Base-by-base conservation (phyloP, 73 alveolate species). In the Stentor roeselii region DNA sequence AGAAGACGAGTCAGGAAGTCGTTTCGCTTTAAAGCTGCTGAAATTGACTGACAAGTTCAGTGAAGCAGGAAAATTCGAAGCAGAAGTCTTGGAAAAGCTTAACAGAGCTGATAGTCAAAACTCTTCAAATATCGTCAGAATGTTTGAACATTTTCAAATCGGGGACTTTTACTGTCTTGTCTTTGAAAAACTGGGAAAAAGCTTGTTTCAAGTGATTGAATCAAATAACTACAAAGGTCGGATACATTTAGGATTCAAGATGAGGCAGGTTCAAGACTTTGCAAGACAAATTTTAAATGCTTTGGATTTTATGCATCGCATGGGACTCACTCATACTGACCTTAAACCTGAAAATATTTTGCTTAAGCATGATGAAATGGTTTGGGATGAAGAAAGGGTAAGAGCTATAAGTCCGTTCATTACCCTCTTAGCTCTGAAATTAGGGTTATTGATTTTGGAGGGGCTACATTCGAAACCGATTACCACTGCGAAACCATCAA, bases 261-360 rank as follows among this genome's bases (percentile, higher is more conserved):
- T 92, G 77, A 89, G 84, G 42, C 95, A 94, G 75, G 93, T 97
- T 4, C 89, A 90, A 85, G 59, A 67, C 3, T 78, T 97, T 41
- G 97, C 98, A 6, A 75, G 87, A 50, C 95, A 97, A 86, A 82
- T 95, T 40, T 91, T 97, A 58, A 77, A 90, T 85, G 96, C 92
- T 3, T 40, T 95, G 14, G 85, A 89, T 36, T 94, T 90, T 75
- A 27, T 97, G 37, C 98, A 95, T 78, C 85, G 83, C 31, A 42
- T 82, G 38, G 92, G 91, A 41, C 83, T 97, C 14, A 97, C 98
- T 40, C 99, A 97, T 89, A 96, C 99, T 39, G 99, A 97, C 88
- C 87, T 97, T 77, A 97, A 97, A 83, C 99, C 99, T 40, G 99
- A 97, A 90, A 97, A 97, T 76, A 96, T 97, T 39, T 93, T 97